Conservation (phyloP, 2,329 filamentous ascomycete species). For the Fusarium palustre region DNA sequence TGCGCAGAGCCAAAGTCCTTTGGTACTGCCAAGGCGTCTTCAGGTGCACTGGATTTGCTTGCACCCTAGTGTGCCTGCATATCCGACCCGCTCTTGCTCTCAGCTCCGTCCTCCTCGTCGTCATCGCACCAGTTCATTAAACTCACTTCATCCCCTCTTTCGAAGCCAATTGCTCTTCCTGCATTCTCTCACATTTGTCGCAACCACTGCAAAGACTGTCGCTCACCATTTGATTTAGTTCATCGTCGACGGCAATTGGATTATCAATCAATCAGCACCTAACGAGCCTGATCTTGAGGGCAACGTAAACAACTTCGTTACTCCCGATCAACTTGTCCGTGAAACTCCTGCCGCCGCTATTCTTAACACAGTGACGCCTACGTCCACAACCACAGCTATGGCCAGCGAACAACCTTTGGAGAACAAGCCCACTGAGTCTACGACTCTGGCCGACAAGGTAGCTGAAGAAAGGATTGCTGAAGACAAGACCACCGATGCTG, state of each 20-base stretch:
- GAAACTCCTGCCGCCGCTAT: slow-evolving; percentile 61
- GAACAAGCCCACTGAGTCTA: slow-evolving; percentile 44
- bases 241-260: slow-evolving; percentile 93
- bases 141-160: slow-evolving; percentile 33
- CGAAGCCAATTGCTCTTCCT: slow-evolving; percentile 40
- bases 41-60: slow-evolving; percentile 40
- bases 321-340: slow-evolving; percentile 74
- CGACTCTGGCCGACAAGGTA: slow-evolving; percentile 43
- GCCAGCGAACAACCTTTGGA: slow-evolving; percentile 69
- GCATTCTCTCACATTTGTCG: slow-evolving; percentile 20
- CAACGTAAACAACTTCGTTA: slow-evolving; percentile 94
- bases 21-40: slow-evolving; percentile 33
- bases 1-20: slow-evolving; percentile 23
- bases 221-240: slow-evolving; percentile 70
- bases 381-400: slow-evolving; percentile 77
- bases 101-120: slow-evolving; percentile 34
- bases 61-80: slow-evolving; percentile 46
- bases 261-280: slow-evolving; percentile 81
- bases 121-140: slow-evolving; percentile 40
- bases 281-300: slow-evolving; percentile 85
- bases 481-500: slow-evolving; percentile 18
- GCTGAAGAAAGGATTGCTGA: slow-evolving; percentile 28
- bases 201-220: slow-evolving; percentile 17
- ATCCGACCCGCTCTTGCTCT: slow-evolving; percentile 35
- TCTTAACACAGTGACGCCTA: slow-evolving; percentile 76